Percentiles rank a stretch among this genome's conserved stretches.
These are phyloP conservation scores for Cucurbita moschata DNA, from an alignment of 306 rosid species.

Conservation along the genomic window DNA sequence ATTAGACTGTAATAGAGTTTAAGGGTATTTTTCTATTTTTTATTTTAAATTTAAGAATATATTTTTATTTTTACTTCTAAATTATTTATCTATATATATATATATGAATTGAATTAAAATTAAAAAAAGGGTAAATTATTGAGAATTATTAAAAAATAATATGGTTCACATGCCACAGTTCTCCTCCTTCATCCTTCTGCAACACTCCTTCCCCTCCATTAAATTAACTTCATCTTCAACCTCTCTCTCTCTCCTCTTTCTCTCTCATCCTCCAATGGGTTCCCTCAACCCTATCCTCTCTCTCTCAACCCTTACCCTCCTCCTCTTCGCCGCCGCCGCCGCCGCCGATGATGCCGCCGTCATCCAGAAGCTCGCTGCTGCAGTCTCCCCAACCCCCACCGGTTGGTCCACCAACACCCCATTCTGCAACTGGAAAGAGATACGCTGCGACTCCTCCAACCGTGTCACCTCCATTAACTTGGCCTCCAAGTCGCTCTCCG, in stretches of 20 bases:
- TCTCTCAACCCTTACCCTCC: conserved; percentile 5
- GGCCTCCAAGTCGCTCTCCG: conserved; percentile 31
- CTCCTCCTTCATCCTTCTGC: background rate
- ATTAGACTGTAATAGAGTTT: too few species aligned
- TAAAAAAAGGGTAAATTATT: too few species aligned
- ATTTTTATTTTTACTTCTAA: too few species aligned
- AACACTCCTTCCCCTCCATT: background rate
- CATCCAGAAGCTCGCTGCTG: conserved; percentile 24
- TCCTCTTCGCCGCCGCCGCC: background rate
- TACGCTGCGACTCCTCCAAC: conserved; percentile 32
- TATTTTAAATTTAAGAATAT: too few species aligned
- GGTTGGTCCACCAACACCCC: conserved; percentile 32
- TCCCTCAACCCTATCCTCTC: conserved; percentile 20
- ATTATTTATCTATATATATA: too few species aligned
- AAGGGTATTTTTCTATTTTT: too few species aligned
- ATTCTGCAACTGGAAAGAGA: conserved; percentile 48
- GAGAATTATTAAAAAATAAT: too few species aligned
- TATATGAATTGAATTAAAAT: too few species aligned
- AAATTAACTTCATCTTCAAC: background rate
- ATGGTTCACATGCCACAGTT: background rate
- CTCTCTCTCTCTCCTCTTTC: background rate
- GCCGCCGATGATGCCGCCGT: conserved; percentile 50
- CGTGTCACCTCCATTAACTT: conserved; percentile 43
- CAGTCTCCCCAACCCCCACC: conserved; percentile 20
- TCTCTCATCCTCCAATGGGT: conserved; percentile 24